phyloP scores from a whole-genome alignment of 192 early-diverging fungal genomes.

The Coemansia sp. region DNA sequence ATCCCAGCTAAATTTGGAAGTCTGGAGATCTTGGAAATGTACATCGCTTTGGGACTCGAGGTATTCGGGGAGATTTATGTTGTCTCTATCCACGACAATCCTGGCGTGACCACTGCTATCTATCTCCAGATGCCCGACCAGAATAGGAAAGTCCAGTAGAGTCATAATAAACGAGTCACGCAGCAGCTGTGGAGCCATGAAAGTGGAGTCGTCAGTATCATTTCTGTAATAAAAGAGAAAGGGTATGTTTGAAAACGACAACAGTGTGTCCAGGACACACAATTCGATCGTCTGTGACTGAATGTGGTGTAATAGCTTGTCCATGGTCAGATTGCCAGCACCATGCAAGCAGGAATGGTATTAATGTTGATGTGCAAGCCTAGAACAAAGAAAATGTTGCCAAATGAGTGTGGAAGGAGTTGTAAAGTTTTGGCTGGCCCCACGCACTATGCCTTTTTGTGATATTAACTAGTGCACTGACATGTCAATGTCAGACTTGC shows the following conservation, averaged over 20 bases:
- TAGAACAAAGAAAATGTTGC: too few relatives aligned
- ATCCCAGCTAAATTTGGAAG: too few relatives aligned
- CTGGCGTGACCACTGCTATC: not conserved
- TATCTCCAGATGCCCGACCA: conserved; percentile 6
- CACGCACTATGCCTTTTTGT: too few relatives aligned
- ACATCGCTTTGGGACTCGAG: too few relatives aligned
- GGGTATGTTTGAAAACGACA: not conserved
- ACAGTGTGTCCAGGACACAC: not conserved
- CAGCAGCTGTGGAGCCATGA: conserved; percentile 10
- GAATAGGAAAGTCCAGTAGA: conserved; percentile 1
- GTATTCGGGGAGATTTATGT: not conserved
- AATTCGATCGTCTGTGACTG: conserved; percentile 5
- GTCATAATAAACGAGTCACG: not conserved
- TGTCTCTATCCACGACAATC: conserved; percentile 1
- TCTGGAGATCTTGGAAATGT: too few relatives aligned
- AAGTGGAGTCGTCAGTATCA: not conserved
- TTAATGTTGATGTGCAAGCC: too few relatives aligned
- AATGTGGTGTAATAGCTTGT: not conserved
- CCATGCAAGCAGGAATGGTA: too few relatives aligned
- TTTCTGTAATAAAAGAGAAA: conserved; percentile 2
- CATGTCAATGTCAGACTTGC: too few relatives aligned
- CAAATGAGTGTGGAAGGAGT: too few relatives aligned
- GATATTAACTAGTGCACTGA: too few relatives aligned
- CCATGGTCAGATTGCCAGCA: not conserved
- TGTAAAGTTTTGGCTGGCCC: too few relatives aligned